Conservation (phyloP, 2,329 filamentous ascomycete genomes). For the Dichotomopilus funicola region DNA sequence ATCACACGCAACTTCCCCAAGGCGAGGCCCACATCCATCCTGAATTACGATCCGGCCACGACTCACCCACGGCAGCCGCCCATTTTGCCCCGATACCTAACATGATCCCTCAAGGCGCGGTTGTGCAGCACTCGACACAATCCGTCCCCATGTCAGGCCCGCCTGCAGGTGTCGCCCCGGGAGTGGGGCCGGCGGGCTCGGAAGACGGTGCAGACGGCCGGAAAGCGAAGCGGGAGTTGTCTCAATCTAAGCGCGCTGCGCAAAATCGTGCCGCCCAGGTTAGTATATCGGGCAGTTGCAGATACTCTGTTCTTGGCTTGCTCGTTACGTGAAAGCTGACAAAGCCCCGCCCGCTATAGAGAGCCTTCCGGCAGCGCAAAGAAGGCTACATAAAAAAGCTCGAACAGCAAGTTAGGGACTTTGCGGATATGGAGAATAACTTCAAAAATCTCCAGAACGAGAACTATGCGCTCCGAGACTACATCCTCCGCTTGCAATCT, state of each 20-base stretch:
- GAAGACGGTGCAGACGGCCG: slow-evolving; percentile 47
- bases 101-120: slow-evolving; percentile 29
- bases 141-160: slow-evolving; percentile 29
- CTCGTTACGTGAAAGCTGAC: slow-evolving; percentile 14
- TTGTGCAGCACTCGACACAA: slow-evolving; percentile 23
- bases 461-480: slow-evolving; percentile 86
- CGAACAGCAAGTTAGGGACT: slow-evolving; percentile 85
- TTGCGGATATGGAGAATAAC: slow-evolving; percentile 64
- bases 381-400: slow-evolving; percentile 98
- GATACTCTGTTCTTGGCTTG: too few species aligned
- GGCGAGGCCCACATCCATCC: slow-evolving; percentile 44
- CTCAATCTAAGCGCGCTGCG: slow-evolving; percentile 90
- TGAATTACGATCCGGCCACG: slow-evolving; percentile 34
- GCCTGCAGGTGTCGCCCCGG: slow-evolving; percentile 21
- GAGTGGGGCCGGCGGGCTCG: slow-evolving; percentile 27
- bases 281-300: slow-evolving; percentile 30
- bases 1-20: slow-evolving; percentile 30
- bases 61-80: slow-evolving; percentile 12
- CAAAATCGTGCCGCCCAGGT: slow-evolving; percentile 97
- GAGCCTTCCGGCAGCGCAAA: slow-evolving; percentile 94
- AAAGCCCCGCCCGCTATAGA: slow-evolving; percentile 43
- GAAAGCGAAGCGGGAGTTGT: slow-evolving; percentile 85
- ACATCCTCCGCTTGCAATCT: slow-evolving; percentile 84
- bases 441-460: slow-evolving; percentile 79
- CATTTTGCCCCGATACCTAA: slow-evolving; percentile 25